Evolutionary conservation across 2,329 filamentous ascomycete genomes (phyloP), one percentile per base, ranked within the genome.

Genomic region (Diplodia corticola): DNA sequence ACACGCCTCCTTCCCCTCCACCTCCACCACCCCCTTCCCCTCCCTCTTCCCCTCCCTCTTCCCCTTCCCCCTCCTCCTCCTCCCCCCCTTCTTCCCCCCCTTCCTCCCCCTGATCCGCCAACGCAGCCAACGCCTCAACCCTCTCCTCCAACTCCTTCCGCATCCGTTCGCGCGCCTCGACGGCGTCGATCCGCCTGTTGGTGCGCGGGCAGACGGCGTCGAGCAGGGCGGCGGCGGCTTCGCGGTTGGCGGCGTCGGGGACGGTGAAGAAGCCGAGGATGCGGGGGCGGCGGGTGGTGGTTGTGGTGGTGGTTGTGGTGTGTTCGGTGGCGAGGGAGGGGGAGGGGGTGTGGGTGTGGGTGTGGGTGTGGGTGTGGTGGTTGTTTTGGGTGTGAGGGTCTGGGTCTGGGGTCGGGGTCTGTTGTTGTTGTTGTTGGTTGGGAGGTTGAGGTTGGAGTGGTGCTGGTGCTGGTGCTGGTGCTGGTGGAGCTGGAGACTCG

Each of bases 261-360:
- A 65, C 63, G n/a, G 63, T 65, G 13, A n/a, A 57, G 17, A 51
- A 20, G n/a, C 50, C 51, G 37, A 46, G 20, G 35, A 59, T 15
- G 54, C 35, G 35, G 22, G n/a, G 13, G 17, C 20, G 20, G n/a
- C 22, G 30, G 13, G n/a, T 9, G 3, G 46, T 49, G 9, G 20
- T 49, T 1, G 20, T 12, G 46, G 20, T 49, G 10, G 20, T 26
- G 46, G 20, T 49, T n/a, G n/a, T 4, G 46, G 6, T 15, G 17
- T 3, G 1, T n/a, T 1, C 2, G 46, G 5, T 5, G 49, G 3
- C 24, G 49, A 9, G 1, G 49, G 20, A 5, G 20, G 46, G 3
- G 46, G 48, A 28, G 5, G 49, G 7, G 15, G 24, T n/a, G 17
- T 13, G 24, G 15, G 24, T 24, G 9, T 5, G 49, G 15, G 28